Evolutionary conservation across 352 stramenopile species (phyloP), one percentile per base, ranked within the genome.

Genomic region (Phytophthora nicotianae): DNA sequence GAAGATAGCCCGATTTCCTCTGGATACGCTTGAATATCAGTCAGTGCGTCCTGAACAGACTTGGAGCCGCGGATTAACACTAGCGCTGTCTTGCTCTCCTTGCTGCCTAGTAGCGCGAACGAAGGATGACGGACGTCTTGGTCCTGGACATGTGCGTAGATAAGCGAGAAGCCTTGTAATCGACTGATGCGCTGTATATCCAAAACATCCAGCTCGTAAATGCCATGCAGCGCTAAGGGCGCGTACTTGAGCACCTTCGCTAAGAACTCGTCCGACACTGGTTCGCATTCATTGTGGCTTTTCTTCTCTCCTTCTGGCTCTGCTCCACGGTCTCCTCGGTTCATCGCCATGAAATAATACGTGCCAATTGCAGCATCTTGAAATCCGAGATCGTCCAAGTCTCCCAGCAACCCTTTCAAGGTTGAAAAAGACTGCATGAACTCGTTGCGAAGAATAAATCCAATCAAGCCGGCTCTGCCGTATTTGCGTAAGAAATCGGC

Each of bases 291-390:
- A 17, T 58, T 58, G 61, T 96, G 85, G 13, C 72, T 71, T 37
- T 86, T 72, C 16, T 76, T 77, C 40, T 96, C 87, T 5, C 68
- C 61, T 27, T 88, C 76, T 6, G 87, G 87, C 43, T 86, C 75
- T 24, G 81, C 77, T n/a, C 87, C 87, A 17, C 87, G 83, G 17
- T 90, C 79, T 1, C 87, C 87, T 41, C 87, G 83, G 43, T 94
- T 94, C 80, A 91, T 93, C 5, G 87, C 87, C 87, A 96, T 96
- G 41, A 94, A 94, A 50, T 96, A 96, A 42, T 93, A 96, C 14
- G 84, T 90, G 2, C 87, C 87, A 52, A 96, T 81, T 0, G 87
- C 84, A 42, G 86, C 85, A 71, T 96, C 87, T 68, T 96, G 87
- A 52, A 96, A 91, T 0, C 81, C 82, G 26, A 96, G 74, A 46